These are phyloP conservation scores for Manihot esculenta DNA, from an alignment of 441 rosid species.

Conservation along the genomic window DNA sequence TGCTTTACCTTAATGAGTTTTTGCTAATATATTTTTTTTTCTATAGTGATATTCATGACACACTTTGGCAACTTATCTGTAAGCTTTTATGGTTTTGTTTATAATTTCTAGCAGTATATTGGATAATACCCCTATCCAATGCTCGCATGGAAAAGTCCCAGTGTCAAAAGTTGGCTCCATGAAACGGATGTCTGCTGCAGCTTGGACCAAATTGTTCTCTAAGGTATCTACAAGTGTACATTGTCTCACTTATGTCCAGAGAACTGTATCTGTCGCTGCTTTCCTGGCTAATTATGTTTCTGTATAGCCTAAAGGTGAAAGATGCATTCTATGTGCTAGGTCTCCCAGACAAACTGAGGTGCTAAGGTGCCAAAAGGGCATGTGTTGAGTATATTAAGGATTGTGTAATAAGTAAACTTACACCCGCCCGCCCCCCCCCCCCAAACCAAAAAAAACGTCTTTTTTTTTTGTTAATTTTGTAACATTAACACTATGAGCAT, in stretches of 20 bases:
- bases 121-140: constrained; percentile 77
- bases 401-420: background rate
- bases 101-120: constrained; percentile 48
- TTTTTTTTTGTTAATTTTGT: too few relatives aligned
- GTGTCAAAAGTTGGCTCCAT: constrained; percentile 63
- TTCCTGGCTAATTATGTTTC: background rate
- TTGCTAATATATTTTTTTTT: constrained; percentile 8
- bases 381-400: background rate
- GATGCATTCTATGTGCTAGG: constrained; percentile 5
- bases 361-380: background rate
- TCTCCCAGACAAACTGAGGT: background rate
- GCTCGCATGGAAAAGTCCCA: constrained; percentile 83
- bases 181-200: constrained; percentile 77
- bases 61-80: background rate
- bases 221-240: constrained; percentile 51
- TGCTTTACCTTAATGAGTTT: background rate
- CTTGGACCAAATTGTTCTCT: constrained; percentile 71
- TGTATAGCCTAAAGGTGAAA: background rate
- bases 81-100: background rate
- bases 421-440: too few relatives aligned
- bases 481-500: background rate
- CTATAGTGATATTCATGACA: background rate
- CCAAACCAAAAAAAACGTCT: too few relatives aligned
- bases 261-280: constrained; percentile 12
- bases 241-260: constrained; percentile 7